These are phyloP conservation scores for Lactarius trivialis DNA, from an alignment of 768 basidiomycete genomes.

Conservation along the genomic window DNA sequence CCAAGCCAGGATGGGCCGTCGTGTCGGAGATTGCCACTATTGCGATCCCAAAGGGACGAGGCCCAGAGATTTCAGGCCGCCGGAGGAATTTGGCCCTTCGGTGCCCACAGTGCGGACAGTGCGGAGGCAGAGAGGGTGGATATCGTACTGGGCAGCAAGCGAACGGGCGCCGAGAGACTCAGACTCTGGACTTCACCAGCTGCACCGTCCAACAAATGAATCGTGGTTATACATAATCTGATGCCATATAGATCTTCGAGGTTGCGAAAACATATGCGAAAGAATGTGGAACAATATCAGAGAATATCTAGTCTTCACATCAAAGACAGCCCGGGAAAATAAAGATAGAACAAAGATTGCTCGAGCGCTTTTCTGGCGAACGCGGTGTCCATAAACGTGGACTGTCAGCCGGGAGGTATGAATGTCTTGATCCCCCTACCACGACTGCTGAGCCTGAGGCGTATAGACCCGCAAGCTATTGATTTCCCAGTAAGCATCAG, in stretches of 20 bases:
- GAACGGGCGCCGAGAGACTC: too few species aligned
- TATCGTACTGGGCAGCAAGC: background rate
- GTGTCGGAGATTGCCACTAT: too few species aligned
- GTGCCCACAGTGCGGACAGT: background rate
- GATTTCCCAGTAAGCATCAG: slow-evolving; percentile 65
- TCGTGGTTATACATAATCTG: too few species aligned
- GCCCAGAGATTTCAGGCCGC: background rate
- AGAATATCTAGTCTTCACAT: background rate
- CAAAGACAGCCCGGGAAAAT: background rate
- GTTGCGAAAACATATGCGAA: background rate
- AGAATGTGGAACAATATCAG: background rate
- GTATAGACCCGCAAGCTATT: slow-evolving; percentile 53
- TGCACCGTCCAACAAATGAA: background rate
- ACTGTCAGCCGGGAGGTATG: slow-evolving; percentile 37
- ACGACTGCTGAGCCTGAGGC: slow-evolving; percentile 6
- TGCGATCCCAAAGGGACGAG: too few species aligned
- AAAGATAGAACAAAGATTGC: background rate
- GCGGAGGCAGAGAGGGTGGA: background rate
- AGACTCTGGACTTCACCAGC: too few species aligned
- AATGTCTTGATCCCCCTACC: slow-evolving; percentile 19
- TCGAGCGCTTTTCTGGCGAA: background rate
- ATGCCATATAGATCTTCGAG: too few species aligned
- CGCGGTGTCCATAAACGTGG: slow-evolving; percentile 22
- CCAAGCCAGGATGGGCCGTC: too few species aligned
- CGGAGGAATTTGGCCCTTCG: background rate